Evolutionary conservation across 129 eudicot species (phyloP), one percentile per base, ranked within the genome.

Genomic region (Arctium minus): DNA sequence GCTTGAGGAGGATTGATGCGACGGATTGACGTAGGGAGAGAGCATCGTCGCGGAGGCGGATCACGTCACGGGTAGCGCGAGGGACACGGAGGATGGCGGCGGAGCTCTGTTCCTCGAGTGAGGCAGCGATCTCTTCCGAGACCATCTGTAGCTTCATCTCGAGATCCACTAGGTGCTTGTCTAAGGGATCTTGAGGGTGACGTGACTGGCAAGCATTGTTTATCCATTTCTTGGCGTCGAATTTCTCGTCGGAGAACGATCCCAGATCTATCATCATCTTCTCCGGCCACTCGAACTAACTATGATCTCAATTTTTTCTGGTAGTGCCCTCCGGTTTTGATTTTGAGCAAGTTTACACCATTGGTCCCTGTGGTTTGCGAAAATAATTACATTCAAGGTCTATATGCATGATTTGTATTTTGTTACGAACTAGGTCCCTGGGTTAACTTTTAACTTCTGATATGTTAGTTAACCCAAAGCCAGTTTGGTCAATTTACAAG

Each of bases 41-140:
- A n/a, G 99, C 99, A 82, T 96, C 98, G 38, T 96, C 99, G 1
- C 98, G 97, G 79, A 96, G 92, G 78, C 98, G 96, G 79, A 93
- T 80, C 77, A 90, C 94, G 60, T 96, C 98, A 39, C 99, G 98
- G 9, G 91, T 87, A 79, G 98, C 98, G 33, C 99, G 97, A 18
- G 99, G 99, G 73, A 96, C 97, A n/a, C 99, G 99, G 86, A 93
- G 94, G 84, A 96, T 87, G n/a, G 98, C 92, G 71, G 97, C 92
- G 76, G 99, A 80, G 88, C 99, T 96, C 84, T 96, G 99, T 79
- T 96, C 99, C 79, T 96, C 99, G 74, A 96, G 92, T 11, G 98
- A 90, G n/a, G 96, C 92, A 75, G 95, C 89, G 92, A 96, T 96
- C 98, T 96, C 97, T 82, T 96, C 99, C 46, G 95, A 90, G 73